Percentiles rank a stretch among this genome's conserved stretches.
These are phyloP conservation scores for Alectoria sarmentosa DNA, from an alignment of 495 filamentous ascomycete species.

Conservation along the genomic window DNA sequence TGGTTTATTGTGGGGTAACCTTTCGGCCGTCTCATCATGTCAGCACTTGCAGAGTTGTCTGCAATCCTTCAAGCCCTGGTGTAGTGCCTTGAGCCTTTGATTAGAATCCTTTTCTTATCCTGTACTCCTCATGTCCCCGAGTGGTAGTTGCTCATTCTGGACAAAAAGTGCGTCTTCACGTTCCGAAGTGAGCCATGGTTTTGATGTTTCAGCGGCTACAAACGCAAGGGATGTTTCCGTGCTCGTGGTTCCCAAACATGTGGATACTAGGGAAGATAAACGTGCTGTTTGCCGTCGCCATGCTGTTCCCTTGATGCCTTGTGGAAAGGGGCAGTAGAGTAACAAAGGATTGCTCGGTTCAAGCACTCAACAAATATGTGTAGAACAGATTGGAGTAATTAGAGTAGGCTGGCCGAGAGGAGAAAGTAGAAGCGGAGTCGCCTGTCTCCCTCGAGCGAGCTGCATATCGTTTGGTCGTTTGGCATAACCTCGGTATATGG, in stretches of 20 bases:
- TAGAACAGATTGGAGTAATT: not conserved
- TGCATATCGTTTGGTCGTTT: no score
- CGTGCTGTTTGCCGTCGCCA: not conserved
- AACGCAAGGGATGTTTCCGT: not conserved
- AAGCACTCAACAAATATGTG: no score
- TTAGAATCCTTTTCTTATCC: not conserved
- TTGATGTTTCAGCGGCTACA: not conserved
- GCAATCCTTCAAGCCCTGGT: constrained; percentile 12
- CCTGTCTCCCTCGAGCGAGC: not conserved
- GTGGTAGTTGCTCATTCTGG: not conserved
- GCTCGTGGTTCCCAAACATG: not conserved
- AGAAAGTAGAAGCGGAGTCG: not conserved
- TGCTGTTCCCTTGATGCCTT: not conserved
- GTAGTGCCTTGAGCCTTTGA: not conserved
- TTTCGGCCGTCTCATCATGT: not conserved
- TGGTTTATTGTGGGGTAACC: not conserved
- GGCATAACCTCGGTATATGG: no score
- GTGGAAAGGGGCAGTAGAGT: not conserved
- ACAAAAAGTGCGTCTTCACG: not conserved
- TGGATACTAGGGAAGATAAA: not conserved
- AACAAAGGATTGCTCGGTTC: not conserved
- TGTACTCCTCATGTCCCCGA: not conserved
- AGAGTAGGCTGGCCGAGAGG: not conserved
- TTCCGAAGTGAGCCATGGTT: not conserved
- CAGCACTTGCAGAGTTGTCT: constrained; percentile 1